Evolutionary conservation across 192 early-diverging fungal genomes (phyloP).

Genomic region (Coemansia sp.): DNA sequence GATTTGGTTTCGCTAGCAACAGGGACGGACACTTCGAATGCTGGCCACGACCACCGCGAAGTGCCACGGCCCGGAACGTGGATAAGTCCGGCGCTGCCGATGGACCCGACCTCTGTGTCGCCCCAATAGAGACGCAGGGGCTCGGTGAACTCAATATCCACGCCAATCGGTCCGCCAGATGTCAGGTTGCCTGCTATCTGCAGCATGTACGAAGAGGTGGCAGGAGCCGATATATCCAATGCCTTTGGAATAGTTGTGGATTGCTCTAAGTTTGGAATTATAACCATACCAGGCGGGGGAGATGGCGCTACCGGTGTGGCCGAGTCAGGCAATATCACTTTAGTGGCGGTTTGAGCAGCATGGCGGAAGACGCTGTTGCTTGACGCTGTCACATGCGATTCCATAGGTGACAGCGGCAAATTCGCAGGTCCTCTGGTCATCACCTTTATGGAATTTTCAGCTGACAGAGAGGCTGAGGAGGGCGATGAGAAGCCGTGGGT

Average conservation of each 20-base stretch:
- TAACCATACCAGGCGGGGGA: not conserved
- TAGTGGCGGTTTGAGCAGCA: not conserved
- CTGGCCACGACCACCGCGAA: conserved; percentile 38
- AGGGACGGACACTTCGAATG: conserved; percentile 25
- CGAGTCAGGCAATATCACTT: not conserved
- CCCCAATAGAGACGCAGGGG: conserved; percentile 42
- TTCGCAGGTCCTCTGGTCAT: not conserved
- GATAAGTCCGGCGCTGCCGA: conserved; percentile 20
- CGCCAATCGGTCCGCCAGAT: conserved; percentile 43
- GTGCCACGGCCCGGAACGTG: conserved; percentile 34
- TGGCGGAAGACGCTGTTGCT: not conserved
- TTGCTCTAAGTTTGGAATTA: not conserved
- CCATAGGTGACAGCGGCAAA: not conserved
- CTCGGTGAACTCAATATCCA: conserved; percentile 46
- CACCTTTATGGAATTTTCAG: not conserved
- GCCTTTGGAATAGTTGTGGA: conserved; percentile 7
- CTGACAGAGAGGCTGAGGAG: not conserved
- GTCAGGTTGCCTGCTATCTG: conserved; percentile 38
- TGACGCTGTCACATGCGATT: not conserved
- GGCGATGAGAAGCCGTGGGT: not conserved
- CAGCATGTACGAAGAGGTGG: conserved; percentile 25
- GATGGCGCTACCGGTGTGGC: not conserved
- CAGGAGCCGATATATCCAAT: conserved; percentile 7
- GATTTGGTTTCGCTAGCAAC: not conserved
- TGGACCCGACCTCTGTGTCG: conserved; percentile 31